Evolutionary conservation across 768 basidiomycete genomes (phyloP).

Genomic region (Auriculariales sp.): DNA sequence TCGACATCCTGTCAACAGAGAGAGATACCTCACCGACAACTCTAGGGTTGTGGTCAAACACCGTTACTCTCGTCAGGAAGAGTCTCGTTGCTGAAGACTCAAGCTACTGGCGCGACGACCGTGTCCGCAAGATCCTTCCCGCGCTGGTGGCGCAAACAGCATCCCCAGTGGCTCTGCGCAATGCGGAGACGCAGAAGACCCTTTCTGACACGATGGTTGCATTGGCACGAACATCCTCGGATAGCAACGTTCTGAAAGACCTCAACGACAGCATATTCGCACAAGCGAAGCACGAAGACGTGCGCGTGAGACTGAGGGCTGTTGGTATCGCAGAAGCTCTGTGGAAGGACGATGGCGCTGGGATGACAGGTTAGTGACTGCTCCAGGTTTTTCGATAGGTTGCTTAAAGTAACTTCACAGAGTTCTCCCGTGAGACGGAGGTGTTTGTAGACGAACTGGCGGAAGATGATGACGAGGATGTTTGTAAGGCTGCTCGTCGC

Average conservation of each 20-base stretch:
- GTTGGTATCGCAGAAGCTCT: slow-evolving; percentile 52
- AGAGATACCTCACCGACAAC: too few relatives aligned
- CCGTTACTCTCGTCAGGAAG: slow-evolving; percentile 48
- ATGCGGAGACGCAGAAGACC: slow-evolving; percentile 5
- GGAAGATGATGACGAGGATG: slow-evolving; percentile 78
- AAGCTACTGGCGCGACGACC: slow-evolving; percentile 89
- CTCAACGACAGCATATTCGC: slow-evolving; percentile 77
- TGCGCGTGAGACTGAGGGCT: slow-evolving; percentile 52
- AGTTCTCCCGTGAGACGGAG: slow-evolving; percentile 65
- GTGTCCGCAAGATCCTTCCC: slow-evolving; percentile 44
- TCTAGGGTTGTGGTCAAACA: slow-evolving; percentile 47
- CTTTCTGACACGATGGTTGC: slow-evolving; percentile 39
- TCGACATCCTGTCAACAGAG: slow-evolving; percentile 25
- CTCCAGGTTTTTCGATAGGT: too few relatives aligned
- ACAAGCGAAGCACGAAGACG: slow-evolving; percentile 78
- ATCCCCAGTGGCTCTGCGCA: slow-evolving; percentile 8
- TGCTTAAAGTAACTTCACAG: slow-evolving; percentile 20
- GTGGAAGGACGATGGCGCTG: slow-evolving; percentile 66
- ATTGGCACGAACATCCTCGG: slow-evolving; percentile 40
- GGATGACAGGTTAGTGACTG: slow-evolving; percentile 45
- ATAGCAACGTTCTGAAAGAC: slow-evolving; percentile 49
- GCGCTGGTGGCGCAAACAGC: slow-evolving; percentile 54
- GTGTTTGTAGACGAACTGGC: slow-evolving; percentile 79
- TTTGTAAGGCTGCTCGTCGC: slow-evolving; percentile 46
- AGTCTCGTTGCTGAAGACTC: slow-evolving; percentile 69